These are phyloP conservation scores for Scutellaria galericulata DNA, from an alignment of 257 asterid genomes.

Conservation along the genomic window DNA sequence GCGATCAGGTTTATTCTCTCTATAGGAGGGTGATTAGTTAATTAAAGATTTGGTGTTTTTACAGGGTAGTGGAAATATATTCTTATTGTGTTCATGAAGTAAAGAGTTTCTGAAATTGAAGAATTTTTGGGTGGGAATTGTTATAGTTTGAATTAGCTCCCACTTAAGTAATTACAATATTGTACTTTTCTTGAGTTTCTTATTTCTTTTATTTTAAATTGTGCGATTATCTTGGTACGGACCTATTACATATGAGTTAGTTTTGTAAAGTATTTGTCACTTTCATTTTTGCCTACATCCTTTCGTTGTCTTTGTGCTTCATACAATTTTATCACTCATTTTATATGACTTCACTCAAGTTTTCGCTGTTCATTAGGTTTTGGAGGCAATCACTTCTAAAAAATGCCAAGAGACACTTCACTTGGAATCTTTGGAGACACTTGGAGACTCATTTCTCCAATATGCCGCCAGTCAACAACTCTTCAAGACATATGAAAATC, in stretches of 20 bases:
- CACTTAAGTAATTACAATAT: not conserved
- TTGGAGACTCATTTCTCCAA: slow-evolving; percentile 86
- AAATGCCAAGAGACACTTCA: slow-evolving; percentile 71
- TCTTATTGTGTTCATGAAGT: no score
- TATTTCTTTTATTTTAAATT: no score
- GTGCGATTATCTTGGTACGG: not conserved
- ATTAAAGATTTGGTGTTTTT: no score
- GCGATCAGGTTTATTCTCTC: no score
- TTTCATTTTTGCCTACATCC: not conserved
- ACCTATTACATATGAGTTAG: not conserved
- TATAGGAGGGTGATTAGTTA: no score
- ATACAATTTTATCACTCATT: not conserved
- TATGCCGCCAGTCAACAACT: slow-evolving; percentile 72
- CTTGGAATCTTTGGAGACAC: slow-evolving; percentile 86
- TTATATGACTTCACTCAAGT: slow-evolving; percentile 4
- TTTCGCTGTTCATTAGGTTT: slow-evolving; percentile 48
- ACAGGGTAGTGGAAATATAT: no score
- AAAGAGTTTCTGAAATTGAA: no score
- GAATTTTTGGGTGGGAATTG: no score
- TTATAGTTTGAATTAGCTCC: no score
- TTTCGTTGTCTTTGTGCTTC: not conserved
- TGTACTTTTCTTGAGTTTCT: not conserved
- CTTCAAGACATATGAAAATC: slow-evolving; percentile 55
- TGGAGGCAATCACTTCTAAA: slow-evolving; percentile 89
- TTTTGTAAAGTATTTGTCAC: not conserved